Conservation (phyloP, 129 eudicot genomes). For the Scalesia atractyloides region DNA sequence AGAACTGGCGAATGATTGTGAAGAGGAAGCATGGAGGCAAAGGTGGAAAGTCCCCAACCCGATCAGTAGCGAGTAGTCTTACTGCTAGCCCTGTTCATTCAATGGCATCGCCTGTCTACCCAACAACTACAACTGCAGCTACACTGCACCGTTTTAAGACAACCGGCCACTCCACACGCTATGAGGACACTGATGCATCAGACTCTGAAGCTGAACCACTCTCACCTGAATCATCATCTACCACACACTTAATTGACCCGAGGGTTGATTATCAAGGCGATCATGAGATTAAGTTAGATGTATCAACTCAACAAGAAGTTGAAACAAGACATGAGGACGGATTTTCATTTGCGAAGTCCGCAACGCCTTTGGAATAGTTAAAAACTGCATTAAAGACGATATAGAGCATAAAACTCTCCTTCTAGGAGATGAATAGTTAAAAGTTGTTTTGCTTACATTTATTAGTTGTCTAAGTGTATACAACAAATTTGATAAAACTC, state of each 20-base stretch:
- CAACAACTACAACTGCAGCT: constrained; percentile 23
- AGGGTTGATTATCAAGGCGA: constrained; percentile 38
- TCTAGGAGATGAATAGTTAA: background rate
- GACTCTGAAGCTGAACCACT: constrained; percentile 59
- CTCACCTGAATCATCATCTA: constrained; percentile 48
- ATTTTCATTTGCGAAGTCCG: constrained; percentile 57
- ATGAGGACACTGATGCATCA: constrained; percentile 45
- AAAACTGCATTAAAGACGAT: background rate
- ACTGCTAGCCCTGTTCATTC: constrained; percentile 49
- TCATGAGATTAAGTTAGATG: constrained; percentile 38
- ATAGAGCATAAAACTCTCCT: background rate
- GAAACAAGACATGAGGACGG: constrained; percentile 46
- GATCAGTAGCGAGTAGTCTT: constrained; percentile 39
- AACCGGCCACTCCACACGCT: constrained; percentile 72
- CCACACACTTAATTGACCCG: constrained; percentile 40
- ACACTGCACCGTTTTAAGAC: constrained; percentile 75
- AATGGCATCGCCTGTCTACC: constrained; percentile 45
- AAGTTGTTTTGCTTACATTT: background rate
- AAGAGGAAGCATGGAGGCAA: constrained; percentile 59
- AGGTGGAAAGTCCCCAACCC: constrained; percentile 45
- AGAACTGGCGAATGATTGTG: constrained; percentile 60
- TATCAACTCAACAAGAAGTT: constrained; percentile 26
- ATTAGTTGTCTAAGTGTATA: background rate
- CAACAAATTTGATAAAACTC: too few species aligned
- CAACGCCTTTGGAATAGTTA: constrained; percentile 15